Base-by-base conservation (phyloP, 305 asterid species). In the Ilex paraguariensis region DNA sequence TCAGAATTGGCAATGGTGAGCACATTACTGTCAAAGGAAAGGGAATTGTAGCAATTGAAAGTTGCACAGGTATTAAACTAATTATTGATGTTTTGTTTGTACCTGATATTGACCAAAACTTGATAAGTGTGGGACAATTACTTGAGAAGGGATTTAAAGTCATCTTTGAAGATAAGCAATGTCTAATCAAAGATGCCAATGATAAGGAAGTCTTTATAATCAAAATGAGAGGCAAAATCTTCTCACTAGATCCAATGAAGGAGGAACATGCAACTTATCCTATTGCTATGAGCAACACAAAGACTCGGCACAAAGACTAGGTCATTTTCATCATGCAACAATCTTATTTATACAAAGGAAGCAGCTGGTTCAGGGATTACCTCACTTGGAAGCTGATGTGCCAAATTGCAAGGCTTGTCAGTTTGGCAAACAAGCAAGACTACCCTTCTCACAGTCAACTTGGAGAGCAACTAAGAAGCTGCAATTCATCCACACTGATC, bases 401-500 rank as follows among this genome's bases (percentile, higher is more conserved):
- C 61, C 63, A 52, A 33, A 31, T 59, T 65, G 73, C 31, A 17
- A 62, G 30, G 48, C 66, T 10, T 69, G 75, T 60, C 56, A 65
- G 46, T 61, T 44, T 56, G 62, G 69, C n/a, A 69, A 74, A 57
- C 60, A 54, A 31, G 56, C 15, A 3, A 64, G 59, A 31, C 10
- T 9, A 4, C 49, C 61, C 10, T 60, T 60, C 31, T 44, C 66
- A 11, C 5, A 42, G n/a, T 13, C 56, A 67, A 3, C 72, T 7
- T 60, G 66, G 61, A 31, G n/a, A 12, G 61, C 66, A 9, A 6
- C 50, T 14, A 2, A 45, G 4, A 67, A 21, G 31, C 11, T 67
- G 45, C 61, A 67, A 9, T 31, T 53, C 0, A n/a, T n/a, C n/a
- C n/a, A n/a, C n/a, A n/a, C n/a, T n/a, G n/a, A n/a, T n/a, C n/a